phyloP scores from a whole-genome alignment of 2,329 filamentous ascomycete species.

The Sclerotinia spermophila region DNA sequence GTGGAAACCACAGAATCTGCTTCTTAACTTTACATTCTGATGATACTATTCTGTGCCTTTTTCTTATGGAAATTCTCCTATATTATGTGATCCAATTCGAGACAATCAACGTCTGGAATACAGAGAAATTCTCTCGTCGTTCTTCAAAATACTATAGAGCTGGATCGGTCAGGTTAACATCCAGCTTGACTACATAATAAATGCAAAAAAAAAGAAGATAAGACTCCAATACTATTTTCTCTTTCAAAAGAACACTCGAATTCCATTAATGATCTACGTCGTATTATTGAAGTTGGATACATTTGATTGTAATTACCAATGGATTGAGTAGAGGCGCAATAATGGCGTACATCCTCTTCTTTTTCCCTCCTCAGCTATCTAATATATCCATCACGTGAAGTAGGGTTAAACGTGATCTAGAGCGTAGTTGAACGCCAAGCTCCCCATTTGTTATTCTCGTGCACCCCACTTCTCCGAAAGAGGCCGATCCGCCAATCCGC shows the following conservation, averaged over 20 bases:
- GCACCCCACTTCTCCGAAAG: slow-evolving; percentile 1
- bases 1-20: background rate
- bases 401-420: background rate
- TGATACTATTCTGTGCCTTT: background rate
- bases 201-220: no score
- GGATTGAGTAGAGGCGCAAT: background rate
- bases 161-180: background rate
- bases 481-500: background rate
- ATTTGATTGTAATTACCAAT: background rate
- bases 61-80: background rate
- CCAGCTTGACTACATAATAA: no score
- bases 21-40: background rate
- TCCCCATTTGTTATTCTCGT: background rate
- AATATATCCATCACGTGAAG: background rate
- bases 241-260: background rate
- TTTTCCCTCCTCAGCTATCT: background rate
- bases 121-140: background rate
- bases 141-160: background rate
- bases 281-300: background rate
- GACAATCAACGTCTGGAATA: background rate
- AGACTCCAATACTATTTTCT: no score
- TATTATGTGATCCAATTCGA: background rate
- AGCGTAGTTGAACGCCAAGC: background rate
- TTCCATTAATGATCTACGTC: background rate
- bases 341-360: background rate